Percentiles rank a stretch among this genome's conserved stretches.
Conservation (phyloP, 768 basidiomycete species). For the Leccinum variicolor region DNA sequence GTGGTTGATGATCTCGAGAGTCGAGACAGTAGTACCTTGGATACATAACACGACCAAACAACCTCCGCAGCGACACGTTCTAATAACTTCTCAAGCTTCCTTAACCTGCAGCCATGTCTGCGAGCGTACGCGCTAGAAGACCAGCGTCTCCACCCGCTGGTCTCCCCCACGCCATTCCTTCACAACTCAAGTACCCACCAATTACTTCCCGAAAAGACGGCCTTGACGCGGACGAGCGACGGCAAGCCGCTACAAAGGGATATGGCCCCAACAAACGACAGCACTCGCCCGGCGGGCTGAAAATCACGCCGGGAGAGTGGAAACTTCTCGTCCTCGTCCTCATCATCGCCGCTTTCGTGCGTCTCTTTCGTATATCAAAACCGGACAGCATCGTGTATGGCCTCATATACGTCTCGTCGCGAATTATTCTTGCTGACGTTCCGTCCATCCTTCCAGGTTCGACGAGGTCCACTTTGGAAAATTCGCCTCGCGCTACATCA, state of each 20-base stretch:
- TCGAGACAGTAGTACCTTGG: too few relatives aligned
- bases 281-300: constrained; percentile 56
- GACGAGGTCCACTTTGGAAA: constrained; percentile 99
- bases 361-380: constrained; percentile 79
- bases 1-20: too few relatives aligned
- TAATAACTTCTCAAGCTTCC: background rate
- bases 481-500: constrained; percentile 93
- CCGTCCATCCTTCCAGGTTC: constrained; percentile 52
- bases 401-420: background rate
- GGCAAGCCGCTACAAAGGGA: constrained; percentile 67
- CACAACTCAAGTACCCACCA: constrained; percentile 59
- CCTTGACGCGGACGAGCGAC: constrained; percentile 71
- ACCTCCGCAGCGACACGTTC: constrained; percentile 4
- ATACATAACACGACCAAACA: constrained; percentile 19
- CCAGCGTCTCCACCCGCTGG: constrained; percentile 65
- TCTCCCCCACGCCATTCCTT: constrained; percentile 33
- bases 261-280: constrained; percentile 50
- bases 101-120: constrained; percentile 35
- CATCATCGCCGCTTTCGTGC: constrained; percentile 72
- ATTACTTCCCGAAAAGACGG: constrained; percentile 48
- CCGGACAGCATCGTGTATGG: constrained; percentile 92
- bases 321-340: constrained; percentile 66
- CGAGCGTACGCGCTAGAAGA: constrained; percentile 60
- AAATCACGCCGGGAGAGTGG: constrained; percentile 69
- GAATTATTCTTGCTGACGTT: background rate